These are phyloP conservation scores for Lepiota brunneoincarnata DNA, from an alignment of 768 basidiomycete species.

Conservation along the genomic window DNA sequence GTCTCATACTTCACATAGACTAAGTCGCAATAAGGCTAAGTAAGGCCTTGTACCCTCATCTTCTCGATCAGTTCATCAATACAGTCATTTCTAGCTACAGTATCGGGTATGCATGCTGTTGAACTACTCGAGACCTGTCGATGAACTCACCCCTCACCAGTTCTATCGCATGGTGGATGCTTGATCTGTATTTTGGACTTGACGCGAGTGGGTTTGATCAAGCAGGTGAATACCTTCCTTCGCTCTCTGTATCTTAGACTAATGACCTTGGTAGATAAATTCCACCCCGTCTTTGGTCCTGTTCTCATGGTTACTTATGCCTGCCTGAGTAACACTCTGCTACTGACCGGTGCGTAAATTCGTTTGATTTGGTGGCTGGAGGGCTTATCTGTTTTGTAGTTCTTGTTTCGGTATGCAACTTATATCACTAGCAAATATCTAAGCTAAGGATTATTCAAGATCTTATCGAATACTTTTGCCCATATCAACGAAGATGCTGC, in stretches of 20 bases:
- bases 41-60: constrained; percentile 25
- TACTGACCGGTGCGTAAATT: constrained; percentile 68
- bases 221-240: constrained; percentile 53
- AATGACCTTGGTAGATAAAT: constrained; percentile 42
- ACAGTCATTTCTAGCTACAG: constrained; percentile 23
- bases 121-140: background rate
- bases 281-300: constrained; percentile 89
- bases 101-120: constrained; percentile 21
- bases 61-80: background rate
- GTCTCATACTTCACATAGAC: constrained; percentile 32
- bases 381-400: constrained; percentile 36
- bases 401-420: constrained; percentile 65
- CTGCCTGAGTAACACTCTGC: constrained; percentile 86
- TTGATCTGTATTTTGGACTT: constrained; percentile 92
- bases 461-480: constrained; percentile 93
- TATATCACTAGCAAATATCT: background rate
- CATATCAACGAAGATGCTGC: constrained; percentile 91
- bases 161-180: constrained; percentile 91
- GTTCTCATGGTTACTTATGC: constrained; percentile 90
- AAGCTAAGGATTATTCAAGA: constrained; percentile 40
- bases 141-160: constrained; percentile 14
- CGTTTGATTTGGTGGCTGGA: constrained; percentile 8
- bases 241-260: background rate
- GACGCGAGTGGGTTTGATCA: constrained; percentile 87
- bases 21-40: constrained; percentile 61